Percentiles rank a stretch among this genome's conserved stretches.
Conservation (phyloP, 148 eudicot species). For the Vaccinium corymbosum region DNA sequence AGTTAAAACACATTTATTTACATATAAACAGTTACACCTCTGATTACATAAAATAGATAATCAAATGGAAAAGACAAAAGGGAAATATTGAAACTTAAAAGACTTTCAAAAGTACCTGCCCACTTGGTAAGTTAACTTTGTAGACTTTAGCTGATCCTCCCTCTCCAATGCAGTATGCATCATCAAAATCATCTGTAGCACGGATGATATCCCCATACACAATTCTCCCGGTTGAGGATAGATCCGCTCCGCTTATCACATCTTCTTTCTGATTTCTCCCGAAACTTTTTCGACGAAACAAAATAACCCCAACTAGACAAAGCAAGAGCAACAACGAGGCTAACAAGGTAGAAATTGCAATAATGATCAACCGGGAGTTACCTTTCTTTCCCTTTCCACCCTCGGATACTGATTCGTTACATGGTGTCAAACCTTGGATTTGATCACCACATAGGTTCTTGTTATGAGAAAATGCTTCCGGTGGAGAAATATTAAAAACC, state of each 20-base stretch:
- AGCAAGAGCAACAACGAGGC: constrained; percentile 2
- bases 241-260: background rate
- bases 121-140: too few relatives aligned
- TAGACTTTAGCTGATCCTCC: too few relatives aligned
- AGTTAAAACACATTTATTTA: too few relatives aligned
- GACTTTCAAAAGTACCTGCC: too few relatives aligned
- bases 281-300: background rate
- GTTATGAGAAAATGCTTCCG: constrained; percentile 9
- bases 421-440: constrained; percentile 18
- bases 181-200: constrained; percentile 27
- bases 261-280: background rate
- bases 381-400: background rate
- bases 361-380: background rate
- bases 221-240: background rate
- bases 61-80: too few relatives aligned
- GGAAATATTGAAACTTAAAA: too few relatives aligned
- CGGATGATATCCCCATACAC: constrained; percentile 22
- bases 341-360: background rate
- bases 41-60: too few relatives aligned
- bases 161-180: constrained; percentile 6
- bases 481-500: constrained; percentile 12
- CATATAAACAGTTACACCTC: too few relatives aligned
- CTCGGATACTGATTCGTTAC: background rate
- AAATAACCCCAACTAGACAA: background rate
- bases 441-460: constrained; percentile 19